Evolutionary conservation across 73 alveolate species (phyloP).

Genomic region (Stentor roeselii): DNA sequence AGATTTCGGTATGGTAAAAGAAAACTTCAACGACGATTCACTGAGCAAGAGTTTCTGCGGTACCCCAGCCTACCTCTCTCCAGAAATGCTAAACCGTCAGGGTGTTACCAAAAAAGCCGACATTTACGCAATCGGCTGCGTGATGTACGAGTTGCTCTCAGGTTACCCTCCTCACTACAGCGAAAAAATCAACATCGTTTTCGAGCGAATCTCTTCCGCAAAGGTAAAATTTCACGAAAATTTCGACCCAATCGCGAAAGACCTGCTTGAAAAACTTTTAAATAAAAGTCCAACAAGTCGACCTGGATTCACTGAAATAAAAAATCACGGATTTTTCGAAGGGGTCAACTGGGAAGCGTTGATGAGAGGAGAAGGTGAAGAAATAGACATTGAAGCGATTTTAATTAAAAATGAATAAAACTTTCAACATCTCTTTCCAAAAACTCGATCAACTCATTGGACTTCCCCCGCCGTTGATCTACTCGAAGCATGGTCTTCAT

Average conservation of each 20-base stretch:
- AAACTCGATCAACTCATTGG: not conserved
- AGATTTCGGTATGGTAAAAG: slow-evolving; percentile 71
- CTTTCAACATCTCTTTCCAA: not conserved
- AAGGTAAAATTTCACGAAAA: no score
- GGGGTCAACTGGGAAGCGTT: not conserved
- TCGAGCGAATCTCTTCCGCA: not conserved
- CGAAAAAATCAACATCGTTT: not conserved
- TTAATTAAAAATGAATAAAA: not conserved
- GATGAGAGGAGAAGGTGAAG: no score
- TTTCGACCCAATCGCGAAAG: not conserved
- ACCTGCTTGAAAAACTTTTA: not conserved
- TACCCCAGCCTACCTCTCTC: slow-evolving; percentile 79
- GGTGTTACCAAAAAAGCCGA: slow-evolving; percentile 70
- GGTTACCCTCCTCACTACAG: slow-evolving; percentile 69
- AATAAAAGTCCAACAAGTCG: not conserved
- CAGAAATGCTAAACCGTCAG: slow-evolving; percentile 64
- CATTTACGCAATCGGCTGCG: slow-evolving; percentile 71
- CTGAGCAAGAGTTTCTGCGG: slow-evolving; percentile 71
- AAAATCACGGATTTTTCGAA: not conserved
- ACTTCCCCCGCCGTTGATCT: not conserved
- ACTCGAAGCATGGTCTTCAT: not conserved
- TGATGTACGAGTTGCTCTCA: slow-evolving; percentile 60
- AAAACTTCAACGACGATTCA: slow-evolving; percentile 56
- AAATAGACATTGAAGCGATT: not conserved
- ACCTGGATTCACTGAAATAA: not conserved